These are phyloP conservation scores for Brassica balearica DNA, from an alignment of 441 rosid species.

Conservation along the genomic window DNA sequence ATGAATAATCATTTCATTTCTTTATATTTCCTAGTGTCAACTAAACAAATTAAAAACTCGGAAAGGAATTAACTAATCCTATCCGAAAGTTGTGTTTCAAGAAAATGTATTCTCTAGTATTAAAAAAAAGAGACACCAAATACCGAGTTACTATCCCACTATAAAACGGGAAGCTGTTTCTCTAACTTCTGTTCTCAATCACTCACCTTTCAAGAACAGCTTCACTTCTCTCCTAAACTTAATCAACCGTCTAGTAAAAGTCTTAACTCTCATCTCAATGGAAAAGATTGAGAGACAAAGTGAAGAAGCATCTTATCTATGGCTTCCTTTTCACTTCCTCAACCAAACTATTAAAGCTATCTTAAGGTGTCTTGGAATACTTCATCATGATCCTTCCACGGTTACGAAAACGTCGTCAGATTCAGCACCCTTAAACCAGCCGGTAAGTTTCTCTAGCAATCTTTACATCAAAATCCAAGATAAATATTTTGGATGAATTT, in stretches of 20 bases:
- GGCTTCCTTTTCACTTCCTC: conserved; percentile 22
- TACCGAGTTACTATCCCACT: conserved; percentile 35
- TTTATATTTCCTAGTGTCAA: background rate
- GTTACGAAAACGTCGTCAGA: background rate
- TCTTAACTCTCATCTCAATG: conserved; percentile 1
- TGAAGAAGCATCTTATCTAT: conserved; percentile 18
- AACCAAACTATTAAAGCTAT: conserved; percentile 26
- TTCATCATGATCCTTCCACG: conserved; percentile 17
- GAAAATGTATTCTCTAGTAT: background rate
- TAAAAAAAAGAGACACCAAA: conserved; percentile 5
- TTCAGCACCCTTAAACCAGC: background rate
- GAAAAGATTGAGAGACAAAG: background rate
- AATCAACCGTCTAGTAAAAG: background rate
- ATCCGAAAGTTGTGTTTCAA: background rate
- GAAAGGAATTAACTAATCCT: background rate
- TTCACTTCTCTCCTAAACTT: conserved; percentile 25
- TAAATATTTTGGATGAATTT: background rate
- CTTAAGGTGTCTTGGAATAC: conserved; percentile 27
- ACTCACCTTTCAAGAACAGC: background rate
- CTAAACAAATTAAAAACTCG: background rate
- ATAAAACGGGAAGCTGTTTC: conserved; percentile 19
- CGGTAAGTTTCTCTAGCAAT: conserved; percentile 26
- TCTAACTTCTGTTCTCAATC: conserved; percentile 2
- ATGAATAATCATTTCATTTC: background rate
- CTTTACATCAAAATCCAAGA: background rate